Base-by-base conservation (phyloP, 2,329 filamentous ascomycete genomes). In the Acrocalymma vagum region DNA sequence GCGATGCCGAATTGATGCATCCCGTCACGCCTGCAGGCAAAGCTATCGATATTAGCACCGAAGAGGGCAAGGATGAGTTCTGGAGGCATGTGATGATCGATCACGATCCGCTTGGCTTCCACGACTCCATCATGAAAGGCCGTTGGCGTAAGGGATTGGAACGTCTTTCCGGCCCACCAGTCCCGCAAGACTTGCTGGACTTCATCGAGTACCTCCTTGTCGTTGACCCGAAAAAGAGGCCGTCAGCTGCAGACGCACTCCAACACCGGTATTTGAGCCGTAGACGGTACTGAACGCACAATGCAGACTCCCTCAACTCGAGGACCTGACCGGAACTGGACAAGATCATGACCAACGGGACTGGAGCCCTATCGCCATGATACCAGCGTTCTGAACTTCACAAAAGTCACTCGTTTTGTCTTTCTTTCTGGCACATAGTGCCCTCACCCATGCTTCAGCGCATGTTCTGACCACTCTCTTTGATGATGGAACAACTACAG, bases 1-100 rank as follows among this genome's bases (percentile, higher is more conserved):
- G 53, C 32, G 55, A 58, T 30, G 53, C 55, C 3, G 56, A 59
- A 32, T 47, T 59, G 21, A 42, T 46, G 6, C 40, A 47, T 40
- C 49, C 56, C 9, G 25, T 58, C 32, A 47, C 53, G 7, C 42
- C 45, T 3, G 33, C 58, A 21, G 33, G 25, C 29, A 24, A 30
- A 18, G 51, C 55, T 40, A 30, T 53, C 30, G 21, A 42, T 23
- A 4, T 9, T 25, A 22, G 32, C 23, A 14, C 32, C 6, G 45
- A 46, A 22, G 36, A 39, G 16, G 33, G 46, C 6, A 41, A 48
- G 26, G 45, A 41, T 31, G 41, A 45, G 28, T 25, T 48, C 14
- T 40, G 36, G 21, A 16, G 38, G 20, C 30, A 40, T 22, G 13
- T 45, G 26, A 30, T 13, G 8, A 24, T 40, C 17, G 44, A 44